Conservation (phyloP, 192 early-diverging fungal genomes). For the Coemansia sp. region DNA sequence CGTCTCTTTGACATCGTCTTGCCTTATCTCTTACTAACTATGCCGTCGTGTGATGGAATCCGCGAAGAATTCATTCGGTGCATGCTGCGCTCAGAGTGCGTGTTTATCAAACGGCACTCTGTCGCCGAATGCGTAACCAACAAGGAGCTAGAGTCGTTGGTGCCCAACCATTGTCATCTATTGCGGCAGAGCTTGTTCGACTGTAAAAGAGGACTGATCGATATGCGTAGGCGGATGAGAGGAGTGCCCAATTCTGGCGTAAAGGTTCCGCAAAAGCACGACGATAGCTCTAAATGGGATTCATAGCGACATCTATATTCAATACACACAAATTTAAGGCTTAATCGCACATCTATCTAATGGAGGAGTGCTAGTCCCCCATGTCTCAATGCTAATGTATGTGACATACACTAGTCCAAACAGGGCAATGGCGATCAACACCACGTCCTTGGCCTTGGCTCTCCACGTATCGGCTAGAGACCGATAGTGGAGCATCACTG, state of each 20-base stretch:
- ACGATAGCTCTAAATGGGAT: conserved; percentile 48
- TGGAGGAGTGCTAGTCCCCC: conserved; percentile 45
- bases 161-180: conserved; percentile 42
- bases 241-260: conserved; percentile 43
- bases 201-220: conserved; percentile 55
- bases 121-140: conserved; percentile 47
- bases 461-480: conserved; percentile 59
- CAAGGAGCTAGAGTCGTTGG: conserved; percentile 36
- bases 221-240: conserved; percentile 54
- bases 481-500: conserved; percentile 80
- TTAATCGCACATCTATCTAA: conserved; percentile 31
- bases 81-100: conserved; percentile 52
- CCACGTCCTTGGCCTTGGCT: conserved; percentile 60
- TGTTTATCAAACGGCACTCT: conserved; percentile 46
- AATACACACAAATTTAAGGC: conserved; percentile 8
- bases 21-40: conserved; percentile 13
- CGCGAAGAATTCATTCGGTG: conserved; percentile 54
- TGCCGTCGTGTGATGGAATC: conserved; percentile 55
- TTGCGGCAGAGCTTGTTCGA: conserved; percentile 51
- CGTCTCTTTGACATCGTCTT: neutral
- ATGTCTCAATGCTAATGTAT: conserved; percentile 65
- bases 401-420: conserved; percentile 83
- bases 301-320: conserved; percentile 6
- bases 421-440: conserved; percentile 68
- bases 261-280: conserved; percentile 17